Percentiles rank a stretch among this genome's conserved stretches.
Evolutionary conservation across 2,329 filamentous ascomycete species (phyloP).

Genomic region (Sphaerostilbella broomeana): DNA sequence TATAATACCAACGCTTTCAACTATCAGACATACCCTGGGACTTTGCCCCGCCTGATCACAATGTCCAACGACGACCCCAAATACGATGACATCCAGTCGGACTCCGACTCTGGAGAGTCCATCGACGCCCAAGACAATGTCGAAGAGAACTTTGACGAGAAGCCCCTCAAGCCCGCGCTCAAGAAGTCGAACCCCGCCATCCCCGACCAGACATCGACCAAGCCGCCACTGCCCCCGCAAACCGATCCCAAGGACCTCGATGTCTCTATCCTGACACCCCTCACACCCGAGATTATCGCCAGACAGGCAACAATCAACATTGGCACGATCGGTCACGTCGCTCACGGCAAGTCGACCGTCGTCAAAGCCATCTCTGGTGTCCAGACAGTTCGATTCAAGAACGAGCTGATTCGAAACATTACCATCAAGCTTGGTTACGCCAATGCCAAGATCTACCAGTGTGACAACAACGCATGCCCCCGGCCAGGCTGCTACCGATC

Average conservation of each 20-base stretch:
- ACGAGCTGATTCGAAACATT: conserved; percentile 97
- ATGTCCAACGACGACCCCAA: conserved; percentile 50
- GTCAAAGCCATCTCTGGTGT: conserved; percentile 99
- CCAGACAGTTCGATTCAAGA: conserved; percentile 99
- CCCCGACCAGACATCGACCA: conserved; percentile 48
- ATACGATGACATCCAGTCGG: conserved; percentile 68
- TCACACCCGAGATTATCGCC: conserved; percentile 95
- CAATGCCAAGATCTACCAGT: conserved; percentile 99
- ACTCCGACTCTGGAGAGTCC: conserved; percentile 61
- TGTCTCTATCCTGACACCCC: conserved; percentile 68
- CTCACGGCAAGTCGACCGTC: conserved; percentile 97
- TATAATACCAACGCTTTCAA: not conserved
- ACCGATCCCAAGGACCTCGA: conserved; percentile 88
- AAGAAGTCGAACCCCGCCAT: conserved; percentile 62
- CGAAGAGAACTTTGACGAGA: conserved; percentile 53
- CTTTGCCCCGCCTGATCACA: conserved; percentile 19
- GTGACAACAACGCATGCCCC: conserved; percentile 84
- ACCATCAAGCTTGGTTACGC: conserved; percentile 99
- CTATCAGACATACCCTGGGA: not conserved
- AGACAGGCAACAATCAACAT: conserved; percentile 99
- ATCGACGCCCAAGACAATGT: conserved; percentile 52
- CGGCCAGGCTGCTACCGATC: conserved; percentile 92
- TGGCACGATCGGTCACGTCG: conserved; percentile 96
- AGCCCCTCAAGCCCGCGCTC: conserved; percentile 74
- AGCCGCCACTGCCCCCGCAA: conserved; percentile 66